phyloP scores from a whole-genome alignment of 2,329 filamentous ascomycete species.

The Penicillium paneum region DNA sequence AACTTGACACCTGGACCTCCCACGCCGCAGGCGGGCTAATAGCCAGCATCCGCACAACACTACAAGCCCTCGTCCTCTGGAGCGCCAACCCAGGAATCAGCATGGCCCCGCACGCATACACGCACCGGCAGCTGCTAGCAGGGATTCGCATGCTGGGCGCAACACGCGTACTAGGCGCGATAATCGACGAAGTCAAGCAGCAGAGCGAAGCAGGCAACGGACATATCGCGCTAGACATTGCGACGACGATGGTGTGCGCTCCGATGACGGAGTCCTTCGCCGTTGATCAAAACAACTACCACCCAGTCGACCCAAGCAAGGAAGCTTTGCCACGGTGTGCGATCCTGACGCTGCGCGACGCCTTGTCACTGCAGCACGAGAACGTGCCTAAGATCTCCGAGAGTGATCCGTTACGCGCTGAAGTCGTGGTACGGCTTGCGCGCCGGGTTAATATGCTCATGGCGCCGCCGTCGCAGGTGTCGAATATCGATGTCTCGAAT shows the following conservation, averaged over 20 bases:
- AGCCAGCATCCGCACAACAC: constrained; percentile 48
- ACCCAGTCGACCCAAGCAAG: constrained; percentile 34
- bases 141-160: constrained; percentile 44
- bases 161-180: constrained; percentile 33
- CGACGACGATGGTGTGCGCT: constrained; percentile 43
- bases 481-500: constrained; percentile 42
- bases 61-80: constrained; percentile 55
- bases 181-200: constrained; percentile 45
- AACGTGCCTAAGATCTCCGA: constrained; percentile 42
- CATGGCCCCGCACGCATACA: constrained; percentile 54
- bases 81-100: constrained; percentile 49
- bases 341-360: constrained; percentile 43
- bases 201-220: constrained; percentile 41
- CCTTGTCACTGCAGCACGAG: constrained; percentile 38
- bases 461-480: constrained; percentile 38
- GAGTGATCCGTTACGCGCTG: constrained; percentile 44
- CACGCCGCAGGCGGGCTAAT: constrained; percentile 47
- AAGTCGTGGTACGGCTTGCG: constrained; percentile 45
- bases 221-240: constrained; percentile 45
- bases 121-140: constrained; percentile 51
- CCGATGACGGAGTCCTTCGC: constrained; percentile 41
- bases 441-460: constrained; percentile 44
- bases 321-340: constrained; percentile 33
- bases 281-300: constrained; percentile 36
- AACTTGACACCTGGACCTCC: constrained; percentile 53